These are phyloP conservation scores for Claviceps pusilla DNA, from an alignment of 2,329 filamentous ascomycete species.

Conservation along the genomic window DNA sequence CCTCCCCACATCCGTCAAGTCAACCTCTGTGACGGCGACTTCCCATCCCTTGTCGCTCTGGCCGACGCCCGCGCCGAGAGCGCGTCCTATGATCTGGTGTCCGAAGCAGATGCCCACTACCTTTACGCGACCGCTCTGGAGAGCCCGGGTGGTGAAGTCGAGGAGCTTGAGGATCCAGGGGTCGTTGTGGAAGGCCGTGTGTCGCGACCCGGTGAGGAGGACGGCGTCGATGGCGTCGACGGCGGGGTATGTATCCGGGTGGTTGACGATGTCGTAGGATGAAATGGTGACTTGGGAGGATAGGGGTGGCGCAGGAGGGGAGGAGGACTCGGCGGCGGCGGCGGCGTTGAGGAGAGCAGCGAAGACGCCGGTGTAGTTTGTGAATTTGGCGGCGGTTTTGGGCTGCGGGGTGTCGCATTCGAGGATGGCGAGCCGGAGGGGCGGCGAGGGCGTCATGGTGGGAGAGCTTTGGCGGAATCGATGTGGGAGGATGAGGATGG, in stretches of 20 bases:
- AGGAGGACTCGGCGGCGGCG: constrained; percentile 29
- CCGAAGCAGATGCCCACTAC: constrained; percentile 37
- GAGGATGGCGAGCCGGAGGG: constrained; percentile 69
- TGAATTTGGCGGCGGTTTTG: constrained; percentile 47
- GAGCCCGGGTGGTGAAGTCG: constrained; percentile 21
- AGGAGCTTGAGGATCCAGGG: constrained; percentile 29
- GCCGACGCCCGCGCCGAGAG: constrained; percentile 23
- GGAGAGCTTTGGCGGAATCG: neutral
- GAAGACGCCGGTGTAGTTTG: constrained; percentile 60
- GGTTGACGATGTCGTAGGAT: constrained; percentile 55
- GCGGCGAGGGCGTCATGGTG: constrained; percentile 34
- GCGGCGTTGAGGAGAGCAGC: constrained; percentile 40
- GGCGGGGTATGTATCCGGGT: constrained; percentile 51
- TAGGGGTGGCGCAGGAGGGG: constrained; percentile 23
- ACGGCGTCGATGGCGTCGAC: constrained; percentile 67
- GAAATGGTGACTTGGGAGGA: constrained; percentile 40
- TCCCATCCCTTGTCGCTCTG: constrained; percentile 29
- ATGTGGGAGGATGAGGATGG: neutral
- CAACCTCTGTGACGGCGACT: constrained; percentile 26
- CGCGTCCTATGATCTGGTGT: constrained; percentile 32
- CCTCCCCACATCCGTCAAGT: constrained; percentile 24
- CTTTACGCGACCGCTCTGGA: constrained; percentile 40
- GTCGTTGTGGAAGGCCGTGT: constrained; percentile 28
- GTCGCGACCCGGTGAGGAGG: constrained; percentile 62
- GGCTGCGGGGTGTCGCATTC: constrained; percentile 71